phyloP scores from a whole-genome alignment of 2,329 filamentous ascomycete genomes.

The Lasiodiplodia theobromae region DNA sequence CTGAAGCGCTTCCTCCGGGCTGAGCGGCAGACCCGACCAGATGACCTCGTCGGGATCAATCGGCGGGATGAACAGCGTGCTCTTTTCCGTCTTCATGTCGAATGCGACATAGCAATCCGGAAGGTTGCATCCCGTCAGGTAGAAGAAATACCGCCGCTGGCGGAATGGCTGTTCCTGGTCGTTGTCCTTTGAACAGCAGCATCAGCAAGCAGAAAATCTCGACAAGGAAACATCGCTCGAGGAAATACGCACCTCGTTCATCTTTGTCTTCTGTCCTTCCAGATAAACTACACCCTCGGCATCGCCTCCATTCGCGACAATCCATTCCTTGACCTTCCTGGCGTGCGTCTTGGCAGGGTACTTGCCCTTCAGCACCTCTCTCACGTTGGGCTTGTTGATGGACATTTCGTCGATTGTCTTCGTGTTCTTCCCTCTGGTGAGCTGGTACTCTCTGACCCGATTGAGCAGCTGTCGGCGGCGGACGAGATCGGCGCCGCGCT shows the following conservation, averaged over 20 bases:
- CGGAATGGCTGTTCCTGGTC: slow-evolving; percentile 77
- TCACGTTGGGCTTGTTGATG: slow-evolving; percentile 27
- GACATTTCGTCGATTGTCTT: slow-evolving; percentile 18
- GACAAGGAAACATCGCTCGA: background rate
- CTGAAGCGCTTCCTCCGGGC: slow-evolving; percentile 73
- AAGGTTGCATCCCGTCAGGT: slow-evolving; percentile 84
- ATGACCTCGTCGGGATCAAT: slow-evolving; percentile 88
- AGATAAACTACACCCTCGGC: slow-evolving; percentile 80
- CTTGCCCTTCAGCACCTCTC: slow-evolving; percentile 60
- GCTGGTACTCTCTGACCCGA: slow-evolving; percentile 21
- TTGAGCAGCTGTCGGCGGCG: slow-evolving; percentile 15
- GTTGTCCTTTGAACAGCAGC: slow-evolving; percentile 65
- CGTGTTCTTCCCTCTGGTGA: slow-evolving; percentile 2
- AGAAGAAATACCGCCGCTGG: slow-evolving; percentile 93
- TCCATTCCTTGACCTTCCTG: slow-evolving; percentile 79
- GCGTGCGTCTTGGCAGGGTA: slow-evolving; percentile 89
- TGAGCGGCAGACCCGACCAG: slow-evolving; percentile 89
- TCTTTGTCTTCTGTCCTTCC: slow-evolving; percentile 79
- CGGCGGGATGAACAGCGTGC: slow-evolving; percentile 90
- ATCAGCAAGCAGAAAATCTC: background rate
- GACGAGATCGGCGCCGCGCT: slow-evolving; percentile 18
- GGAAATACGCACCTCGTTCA: slow-evolving; percentile 65
- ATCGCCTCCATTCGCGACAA: slow-evolving; percentile 70
- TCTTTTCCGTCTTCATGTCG: slow-evolving; percentile 73
- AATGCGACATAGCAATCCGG: slow-evolving; percentile 84